Percentiles rank a stretch among this genome's conserved stretches.
These are phyloP conservation scores for Phytophthora cryptogea DNA, from an alignment of 352 stramenopile species.

Conservation along the genomic window DNA sequence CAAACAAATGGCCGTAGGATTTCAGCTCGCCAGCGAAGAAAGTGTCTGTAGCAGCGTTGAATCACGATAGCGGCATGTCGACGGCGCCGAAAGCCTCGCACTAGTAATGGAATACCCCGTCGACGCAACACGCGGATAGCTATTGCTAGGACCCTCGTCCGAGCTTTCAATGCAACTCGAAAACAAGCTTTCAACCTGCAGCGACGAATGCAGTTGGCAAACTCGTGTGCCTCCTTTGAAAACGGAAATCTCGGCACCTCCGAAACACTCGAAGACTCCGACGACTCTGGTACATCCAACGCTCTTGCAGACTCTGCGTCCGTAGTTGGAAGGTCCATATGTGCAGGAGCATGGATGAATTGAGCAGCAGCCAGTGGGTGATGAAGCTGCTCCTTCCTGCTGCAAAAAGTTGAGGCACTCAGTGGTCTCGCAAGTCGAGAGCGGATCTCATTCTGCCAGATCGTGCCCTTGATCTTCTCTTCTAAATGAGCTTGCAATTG, in stretches of 20 bases:
- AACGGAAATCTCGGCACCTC: slow-evolving; percentile 35
- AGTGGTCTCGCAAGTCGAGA: slow-evolving; percentile 54
- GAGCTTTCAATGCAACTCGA: slow-evolving; percentile 28
- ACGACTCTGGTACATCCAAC: neutral
- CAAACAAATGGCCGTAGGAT: slow-evolving; percentile 24
- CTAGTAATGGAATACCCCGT: slow-evolving; percentile 29
- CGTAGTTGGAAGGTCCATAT: neutral
- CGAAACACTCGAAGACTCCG: neutral
- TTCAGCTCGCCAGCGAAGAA: slow-evolving; percentile 21
- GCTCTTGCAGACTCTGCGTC: neutral
- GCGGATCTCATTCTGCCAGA: slow-evolving; percentile 62
- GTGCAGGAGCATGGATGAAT: slow-evolving; percentile 13
- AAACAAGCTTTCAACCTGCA: slow-evolving; percentile 33
- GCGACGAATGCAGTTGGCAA: slow-evolving; percentile 26
- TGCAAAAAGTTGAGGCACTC: slow-evolving; percentile 51
- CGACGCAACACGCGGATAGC: slow-evolving; percentile 40
- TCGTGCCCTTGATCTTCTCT: slow-evolving; percentile 46
- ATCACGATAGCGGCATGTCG: slow-evolving; percentile 35
- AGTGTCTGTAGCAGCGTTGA: slow-evolving; percentile 32
- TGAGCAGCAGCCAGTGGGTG: slow-evolving; percentile 36
- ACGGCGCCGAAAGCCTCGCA: slow-evolving; percentile 32
- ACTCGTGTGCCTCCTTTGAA: slow-evolving; percentile 41
- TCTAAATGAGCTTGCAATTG: slow-evolving; percentile 44
- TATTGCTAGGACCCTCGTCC: slow-evolving; percentile 31
- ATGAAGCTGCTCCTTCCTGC: slow-evolving; percentile 43